phyloP scores from a whole-genome alignment of 768 basidiomycete species.

The Mycena vitilis region DNA sequence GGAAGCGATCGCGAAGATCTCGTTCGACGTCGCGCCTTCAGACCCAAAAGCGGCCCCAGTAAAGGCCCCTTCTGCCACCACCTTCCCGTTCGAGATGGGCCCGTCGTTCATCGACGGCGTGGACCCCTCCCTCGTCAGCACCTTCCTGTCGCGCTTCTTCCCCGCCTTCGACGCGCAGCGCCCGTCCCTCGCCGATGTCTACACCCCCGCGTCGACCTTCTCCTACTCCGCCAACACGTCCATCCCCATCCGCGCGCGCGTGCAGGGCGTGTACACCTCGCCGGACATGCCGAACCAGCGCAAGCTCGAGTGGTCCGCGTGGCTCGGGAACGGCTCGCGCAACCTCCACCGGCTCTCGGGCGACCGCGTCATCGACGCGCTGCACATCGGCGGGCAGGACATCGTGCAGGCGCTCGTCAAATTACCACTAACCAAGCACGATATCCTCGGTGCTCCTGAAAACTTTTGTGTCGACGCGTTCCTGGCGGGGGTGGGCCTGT shows the following conservation, averaged over 20 bases:
- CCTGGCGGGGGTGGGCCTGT: conserved; percentile 50
- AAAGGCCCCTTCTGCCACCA: conserved; percentile 66
- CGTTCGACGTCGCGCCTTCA: conserved; percentile 79
- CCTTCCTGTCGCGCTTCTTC: conserved; percentile 89
- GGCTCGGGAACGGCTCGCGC: conserved; percentile 78
- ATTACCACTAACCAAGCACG: conserved; percentile 86
- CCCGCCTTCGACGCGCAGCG: conserved; percentile 85
- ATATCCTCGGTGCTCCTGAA: conserved; percentile 79
- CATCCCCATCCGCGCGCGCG: conserved; percentile 81
- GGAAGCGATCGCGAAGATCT: conserved; percentile 81
- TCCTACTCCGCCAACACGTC: conserved; percentile 89
- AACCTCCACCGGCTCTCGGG: conserved; percentile 79
- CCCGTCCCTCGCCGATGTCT: conserved; percentile 72
- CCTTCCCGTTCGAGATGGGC: conserved; percentile 83
- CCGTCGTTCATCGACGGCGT: conserved; percentile 82
- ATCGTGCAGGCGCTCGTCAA: conserved; percentile 68
- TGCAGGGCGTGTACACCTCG: conserved; percentile 73
- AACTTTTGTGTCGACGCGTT: conserved; percentile 92
- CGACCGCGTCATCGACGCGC: conserved; percentile 70
- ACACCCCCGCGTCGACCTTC: conserved; percentile 90
- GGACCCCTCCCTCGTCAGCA: conserved; percentile 72
- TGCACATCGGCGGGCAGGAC: conserved; percentile 79
- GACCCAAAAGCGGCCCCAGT: conserved; percentile 45
- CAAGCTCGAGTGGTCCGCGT: conserved; percentile 82
- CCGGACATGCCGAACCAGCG: conserved; percentile 83